These are phyloP conservation scores for Picochlorum sp. DNA, from an alignment of 139 green algal genomes.

Conservation along the genomic window DNA sequence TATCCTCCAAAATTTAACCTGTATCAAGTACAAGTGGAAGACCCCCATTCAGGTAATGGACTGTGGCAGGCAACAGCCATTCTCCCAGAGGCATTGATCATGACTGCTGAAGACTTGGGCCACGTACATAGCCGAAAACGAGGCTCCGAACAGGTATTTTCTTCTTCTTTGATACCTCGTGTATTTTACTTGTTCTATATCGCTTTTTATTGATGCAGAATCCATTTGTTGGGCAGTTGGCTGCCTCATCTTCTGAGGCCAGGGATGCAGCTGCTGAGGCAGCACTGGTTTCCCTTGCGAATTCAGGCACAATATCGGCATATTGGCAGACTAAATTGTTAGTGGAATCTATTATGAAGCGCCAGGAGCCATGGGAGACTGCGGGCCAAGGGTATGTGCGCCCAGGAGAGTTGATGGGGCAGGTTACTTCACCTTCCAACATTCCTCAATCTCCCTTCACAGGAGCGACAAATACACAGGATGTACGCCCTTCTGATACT, in stretches of 20 bases:
- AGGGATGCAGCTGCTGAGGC: constrained; percentile 11
- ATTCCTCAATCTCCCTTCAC: constrained; percentile 14
- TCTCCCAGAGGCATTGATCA: constrained; percentile 6
- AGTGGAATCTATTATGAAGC: constrained; percentile 4
- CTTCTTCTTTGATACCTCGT: background rate
- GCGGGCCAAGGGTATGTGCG: background rate
- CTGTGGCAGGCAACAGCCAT: background rate
- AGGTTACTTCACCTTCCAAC: background rate
- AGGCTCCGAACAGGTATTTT: constrained; percentile 6
- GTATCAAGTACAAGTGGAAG: background rate
- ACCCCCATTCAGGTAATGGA: background rate
- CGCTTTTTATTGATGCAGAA: background rate
- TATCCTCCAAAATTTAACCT: constrained; percentile 3
- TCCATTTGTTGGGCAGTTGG: constrained; percentile 5
- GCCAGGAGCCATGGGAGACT: too few species aligned
- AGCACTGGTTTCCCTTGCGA: constrained; percentile 13
- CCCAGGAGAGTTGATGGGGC: background rate
- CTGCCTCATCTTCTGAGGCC: constrained; percentile 10
- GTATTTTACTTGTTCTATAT: background rate
- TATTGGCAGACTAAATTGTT: constrained; percentile 30
- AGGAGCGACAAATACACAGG: background rate
- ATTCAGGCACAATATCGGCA: constrained; percentile 7
- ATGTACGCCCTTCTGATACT: background rate
- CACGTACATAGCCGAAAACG: background rate
- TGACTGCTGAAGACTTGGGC: background rate